Evolutionary conservation across 768 basidiomycete genomes (phyloP).

Genomic region (Tylopilus plumbeoviolaceoides): DNA sequence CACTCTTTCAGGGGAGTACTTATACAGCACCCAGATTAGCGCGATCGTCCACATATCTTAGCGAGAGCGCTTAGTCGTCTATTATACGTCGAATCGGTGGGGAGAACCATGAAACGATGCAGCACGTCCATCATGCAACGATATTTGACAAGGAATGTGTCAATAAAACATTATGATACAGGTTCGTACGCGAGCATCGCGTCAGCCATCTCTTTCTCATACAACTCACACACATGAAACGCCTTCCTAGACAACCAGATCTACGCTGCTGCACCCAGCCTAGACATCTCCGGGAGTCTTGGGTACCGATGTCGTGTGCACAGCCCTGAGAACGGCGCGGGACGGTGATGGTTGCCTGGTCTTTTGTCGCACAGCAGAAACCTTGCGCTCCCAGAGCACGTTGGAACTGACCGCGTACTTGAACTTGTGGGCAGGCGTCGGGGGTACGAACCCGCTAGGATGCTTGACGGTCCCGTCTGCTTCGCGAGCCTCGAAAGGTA

Average conservation of each 20-base stretch:
- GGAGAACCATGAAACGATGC: too few species aligned
- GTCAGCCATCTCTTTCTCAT: not conserved
- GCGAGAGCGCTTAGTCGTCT: too few species aligned
- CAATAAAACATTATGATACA: not conserved
- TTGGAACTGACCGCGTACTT: constrained; percentile 13
- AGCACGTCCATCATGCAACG: too few species aligned
- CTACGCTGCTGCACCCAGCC: not conserved
- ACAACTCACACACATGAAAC: not conserved
- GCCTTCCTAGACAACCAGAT: not conserved
- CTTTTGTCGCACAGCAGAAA: constrained; percentile 7
- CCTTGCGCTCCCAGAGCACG: constrained; percentile 17
- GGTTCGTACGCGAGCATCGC: not conserved
- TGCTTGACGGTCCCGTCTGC: constrained; percentile 38
- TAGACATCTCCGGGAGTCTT: constrained; percentile 12
- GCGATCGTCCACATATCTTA: too few species aligned
- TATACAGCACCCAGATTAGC: too few species aligned
- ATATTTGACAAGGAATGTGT: not conserved
- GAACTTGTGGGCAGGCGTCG: constrained; percentile 39
- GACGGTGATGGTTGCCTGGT: constrained; percentile 11
- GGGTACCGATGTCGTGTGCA: constrained; percentile 16
- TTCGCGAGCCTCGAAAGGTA: constrained; percentile 39
- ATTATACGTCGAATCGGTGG: too few species aligned
- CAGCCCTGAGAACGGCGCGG: constrained; percentile 15
- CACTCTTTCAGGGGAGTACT: too few species aligned
- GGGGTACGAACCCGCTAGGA: constrained; percentile 42